Conservation (phyloP, 352 stramenopile species). For the Phytophthora crassamura region DNA sequence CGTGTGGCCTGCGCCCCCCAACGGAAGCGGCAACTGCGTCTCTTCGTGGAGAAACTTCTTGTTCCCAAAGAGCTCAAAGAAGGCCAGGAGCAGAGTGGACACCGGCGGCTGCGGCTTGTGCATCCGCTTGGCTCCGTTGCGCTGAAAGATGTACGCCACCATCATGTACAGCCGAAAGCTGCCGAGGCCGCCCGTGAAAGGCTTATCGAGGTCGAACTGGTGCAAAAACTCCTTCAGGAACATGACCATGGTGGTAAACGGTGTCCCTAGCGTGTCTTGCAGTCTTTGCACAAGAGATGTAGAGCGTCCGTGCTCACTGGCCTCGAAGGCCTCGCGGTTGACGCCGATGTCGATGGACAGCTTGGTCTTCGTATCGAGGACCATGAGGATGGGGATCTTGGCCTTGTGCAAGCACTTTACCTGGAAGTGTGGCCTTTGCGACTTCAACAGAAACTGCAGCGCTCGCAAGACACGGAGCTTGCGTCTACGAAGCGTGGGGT, state of each 20-base stretch:
- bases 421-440: slow-evolving; percentile 56
- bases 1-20: slow-evolving; percentile 44
- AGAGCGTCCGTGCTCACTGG: slow-evolving; percentile 69
- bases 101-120: slow-evolving; percentile 24
- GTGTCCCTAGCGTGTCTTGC: slow-evolving; percentile 46
- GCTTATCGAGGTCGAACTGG: slow-evolving; percentile 82
- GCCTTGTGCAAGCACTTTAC: slow-evolving; percentile 76
- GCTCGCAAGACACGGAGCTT: slow-evolving; percentile 64
- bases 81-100: slow-evolving; percentile 49
- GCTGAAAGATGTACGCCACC: slow-evolving; percentile 71
- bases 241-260: slow-evolving; percentile 62
- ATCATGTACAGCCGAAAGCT: slow-evolving; percentile 88
- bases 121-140: slow-evolving; percentile 13
- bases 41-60: slow-evolving; percentile 57
- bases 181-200: slow-evolving; percentile 76
- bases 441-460: slow-evolving; percentile 60
- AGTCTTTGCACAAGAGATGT: slow-evolving; percentile 62
- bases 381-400: slow-evolving; percentile 80
- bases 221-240: slow-evolving; percentile 85
- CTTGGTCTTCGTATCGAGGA: slow-evolving; percentile 57
- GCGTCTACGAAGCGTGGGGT: slow-evolving; percentile 60
- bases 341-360: slow-evolving; percentile 70
- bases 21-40: slow-evolving; percentile 58
- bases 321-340: slow-evolving; percentile 63
- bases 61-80: slow-evolving; percentile 79